A percentile compares a stretch with the other conserved stretches of the same genome.
These are phyloP conservation scores for Phymatotrichopsis omnivora DNA, from an alignment of 2,329 filamentous ascomycete genomes.

Conservation along the genomic window DNA sequence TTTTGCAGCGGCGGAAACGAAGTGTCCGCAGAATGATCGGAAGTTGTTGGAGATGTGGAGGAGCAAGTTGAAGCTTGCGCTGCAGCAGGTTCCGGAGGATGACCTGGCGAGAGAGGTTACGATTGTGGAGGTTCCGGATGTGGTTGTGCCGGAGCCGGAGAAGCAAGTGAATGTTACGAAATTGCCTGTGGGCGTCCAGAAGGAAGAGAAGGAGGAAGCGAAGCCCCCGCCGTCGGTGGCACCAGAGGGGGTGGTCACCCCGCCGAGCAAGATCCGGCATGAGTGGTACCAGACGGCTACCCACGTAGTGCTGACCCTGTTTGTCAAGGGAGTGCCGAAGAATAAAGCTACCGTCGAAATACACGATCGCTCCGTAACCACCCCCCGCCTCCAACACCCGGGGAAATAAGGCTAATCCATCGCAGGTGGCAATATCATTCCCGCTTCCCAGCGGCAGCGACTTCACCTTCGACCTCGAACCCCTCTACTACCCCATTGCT, in stretches of 20 bases:
- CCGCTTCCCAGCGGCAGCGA: conserved; percentile 48
- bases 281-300: conserved; percentile 58
- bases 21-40: conserved; percentile 41
- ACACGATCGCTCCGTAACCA: conserved; percentile 26
- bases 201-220: conserved; percentile 13
- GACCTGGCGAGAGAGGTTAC: conserved; percentile 29
- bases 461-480: conserved; percentile 48
- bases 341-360: conserved; percentile 45
- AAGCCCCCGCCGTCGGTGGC: conserved; percentile 2
- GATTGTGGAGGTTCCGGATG: conserved; percentile 28
- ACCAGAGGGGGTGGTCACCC: conserved; percentile 34
- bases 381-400: conserved; percentile 3
- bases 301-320: conserved; percentile 50
- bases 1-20: conserved; percentile 44
- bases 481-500: conserved; percentile 58
- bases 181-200: conserved; percentile 17
- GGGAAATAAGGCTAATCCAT: too few relatives aligned
- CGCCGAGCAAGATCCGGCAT: conserved; percentile 50
- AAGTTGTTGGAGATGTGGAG: conserved; percentile 28
- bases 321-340: conserved; percentile 53
- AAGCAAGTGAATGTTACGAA: conserved; percentile 28
- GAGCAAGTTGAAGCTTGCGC: conserved; percentile 28
- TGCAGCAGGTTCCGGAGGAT: conserved; percentile 29
- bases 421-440: conserved; percentile 47
- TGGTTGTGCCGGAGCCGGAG: conserved; percentile 36